Conservation (phyloP, 2,329 filamentous ascomycete genomes). For the Aspergillus puulaauensis region DNA sequence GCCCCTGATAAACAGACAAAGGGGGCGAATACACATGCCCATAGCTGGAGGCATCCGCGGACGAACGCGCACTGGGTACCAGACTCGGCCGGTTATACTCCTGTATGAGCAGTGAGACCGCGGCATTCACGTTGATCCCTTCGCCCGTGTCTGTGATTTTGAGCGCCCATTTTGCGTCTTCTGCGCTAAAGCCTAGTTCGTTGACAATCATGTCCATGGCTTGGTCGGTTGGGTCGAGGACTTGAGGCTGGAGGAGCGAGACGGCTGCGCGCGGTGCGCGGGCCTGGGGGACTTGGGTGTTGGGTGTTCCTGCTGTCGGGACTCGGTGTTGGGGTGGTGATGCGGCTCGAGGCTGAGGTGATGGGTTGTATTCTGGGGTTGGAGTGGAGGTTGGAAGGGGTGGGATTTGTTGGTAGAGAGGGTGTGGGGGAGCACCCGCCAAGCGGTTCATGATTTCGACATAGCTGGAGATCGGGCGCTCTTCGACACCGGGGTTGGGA, state of each 20-base stretch:
- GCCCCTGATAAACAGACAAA: slow-evolving; percentile 4
- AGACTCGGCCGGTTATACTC: slow-evolving; percentile 31
- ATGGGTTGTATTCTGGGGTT: not conserved
- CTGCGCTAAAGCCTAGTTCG: slow-evolving; percentile 58
- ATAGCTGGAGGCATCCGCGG: not conserved
- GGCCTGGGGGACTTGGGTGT: not conserved
- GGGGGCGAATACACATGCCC: not conserved
- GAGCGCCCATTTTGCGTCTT: slow-evolving; percentile 57
- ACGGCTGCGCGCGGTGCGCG: not conserved
- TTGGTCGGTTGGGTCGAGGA: slow-evolving; percentile 56
- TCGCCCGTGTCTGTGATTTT: slow-evolving; percentile 61
- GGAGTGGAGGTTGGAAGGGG: slow-evolving; percentile 8
- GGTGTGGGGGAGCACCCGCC: slow-evolving; percentile 23
- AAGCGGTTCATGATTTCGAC: slow-evolving; percentile 37
- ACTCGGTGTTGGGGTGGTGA: not conserved
- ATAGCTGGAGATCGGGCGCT: slow-evolving; percentile 42
- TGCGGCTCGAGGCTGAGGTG: slow-evolving; percentile 13
- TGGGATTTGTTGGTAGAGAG: slow-evolving; percentile 10
- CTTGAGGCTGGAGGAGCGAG: slow-evolving; percentile 18
- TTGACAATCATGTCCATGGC: slow-evolving; percentile 57
- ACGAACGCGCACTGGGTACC: slow-evolving; percentile 16
- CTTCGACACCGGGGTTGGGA: slow-evolving; percentile 31
- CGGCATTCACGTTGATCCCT: slow-evolving; percentile 57
- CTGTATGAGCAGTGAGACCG: slow-evolving; percentile 55
- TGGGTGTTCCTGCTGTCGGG: not conserved